Percentiles rank a stretch among this genome's conserved stretches.
Evolutionary conservation across 371 early-diverging fungal genomes (phyloP).

Genomic region (Rhizopus delemar): DNA sequence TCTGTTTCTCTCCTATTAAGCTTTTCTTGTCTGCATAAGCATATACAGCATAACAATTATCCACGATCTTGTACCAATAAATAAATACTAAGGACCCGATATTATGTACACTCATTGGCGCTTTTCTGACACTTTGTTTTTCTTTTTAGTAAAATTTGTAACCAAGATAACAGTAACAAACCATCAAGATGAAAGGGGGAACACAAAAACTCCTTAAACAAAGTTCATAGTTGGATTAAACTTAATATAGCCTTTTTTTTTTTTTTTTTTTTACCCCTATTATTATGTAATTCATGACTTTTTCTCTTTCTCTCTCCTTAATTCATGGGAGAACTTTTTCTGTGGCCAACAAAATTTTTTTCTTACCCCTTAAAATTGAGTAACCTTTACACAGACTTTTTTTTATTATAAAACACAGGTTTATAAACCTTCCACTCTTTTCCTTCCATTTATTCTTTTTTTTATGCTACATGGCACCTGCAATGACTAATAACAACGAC

Average conservation of each 20-base stretch:
- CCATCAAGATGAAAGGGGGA: too few relatives aligned
- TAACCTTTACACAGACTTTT: slow-evolving; percentile 1
- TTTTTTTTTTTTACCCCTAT: too few relatives aligned
- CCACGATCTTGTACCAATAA: too few relatives aligned
- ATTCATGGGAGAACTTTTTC: background rate
- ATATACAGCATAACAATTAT: too few relatives aligned
- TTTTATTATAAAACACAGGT: background rate
- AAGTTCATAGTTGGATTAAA: slow-evolving; percentile 5
- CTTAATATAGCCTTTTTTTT: background rate
- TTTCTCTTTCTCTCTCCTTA: background rate
- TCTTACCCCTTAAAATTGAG: slow-evolving; percentile 2
- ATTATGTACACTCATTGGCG: too few relatives aligned
- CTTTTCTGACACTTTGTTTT: too few relatives aligned
- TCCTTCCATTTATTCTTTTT: background rate
- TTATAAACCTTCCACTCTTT: background rate
- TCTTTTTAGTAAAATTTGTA: too few relatives aligned
- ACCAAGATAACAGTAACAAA: too few relatives aligned
- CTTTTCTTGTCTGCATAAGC: too few relatives aligned
- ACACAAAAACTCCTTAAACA: background rate
- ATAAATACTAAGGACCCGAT: too few relatives aligned
- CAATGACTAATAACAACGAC: slow-evolving; percentile 1
- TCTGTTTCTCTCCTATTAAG: too few relatives aligned
- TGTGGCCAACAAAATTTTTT: background rate
- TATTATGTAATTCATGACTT: too few relatives aligned
- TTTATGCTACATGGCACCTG: background rate